A percentile compares a stretch with the other conserved stretches of the same genome.
Conservation (phyloP, 805 yeast species). For the Schwanniomyces pseudopolymorphus region DNA sequence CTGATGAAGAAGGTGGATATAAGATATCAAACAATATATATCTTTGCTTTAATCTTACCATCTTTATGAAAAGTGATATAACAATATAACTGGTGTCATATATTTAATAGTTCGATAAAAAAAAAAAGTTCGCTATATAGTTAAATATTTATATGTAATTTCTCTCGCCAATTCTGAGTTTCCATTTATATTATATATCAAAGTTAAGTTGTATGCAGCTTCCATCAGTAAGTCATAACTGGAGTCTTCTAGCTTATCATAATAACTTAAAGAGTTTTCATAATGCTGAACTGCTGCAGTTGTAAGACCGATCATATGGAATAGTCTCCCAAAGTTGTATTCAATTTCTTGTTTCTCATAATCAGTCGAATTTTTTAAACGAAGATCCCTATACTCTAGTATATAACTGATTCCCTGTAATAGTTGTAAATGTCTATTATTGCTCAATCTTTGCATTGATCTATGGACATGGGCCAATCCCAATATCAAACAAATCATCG, state of each 20-base stretch:
- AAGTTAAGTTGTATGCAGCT: constrained; percentile 81
- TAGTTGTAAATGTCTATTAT: constrained; percentile 82
- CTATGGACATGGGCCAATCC: constrained; percentile 86
- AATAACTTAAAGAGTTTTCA: constrained; percentile 56
- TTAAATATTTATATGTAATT: constrained; percentile 65
- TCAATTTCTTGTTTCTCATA: constrained; percentile 72
- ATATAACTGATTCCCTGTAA: constrained; percentile 83
- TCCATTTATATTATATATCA: constrained; percentile 75
- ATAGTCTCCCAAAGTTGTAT: constrained; percentile 81
- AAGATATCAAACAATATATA: constrained; percentile 79
- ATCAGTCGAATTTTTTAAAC: constrained; percentile 38
- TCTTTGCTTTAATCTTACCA: constrained; percentile 89
- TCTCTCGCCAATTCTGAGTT: constrained; percentile 63
- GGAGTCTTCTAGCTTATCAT: constrained; percentile 39
- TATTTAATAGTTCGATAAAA: background rate
- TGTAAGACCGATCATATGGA: constrained; percentile 78
- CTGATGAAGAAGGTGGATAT: constrained; percentile 50
- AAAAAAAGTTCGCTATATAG: constrained; percentile 27
- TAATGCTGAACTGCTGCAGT: constrained; percentile 75
- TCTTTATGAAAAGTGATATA: constrained; percentile 18
- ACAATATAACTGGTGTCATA: background rate
- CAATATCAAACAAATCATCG: constrained; percentile 69
- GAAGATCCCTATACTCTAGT: constrained; percentile 62
- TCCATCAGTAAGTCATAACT: constrained; percentile 65
- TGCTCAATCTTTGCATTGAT: constrained; percentile 85